phyloP scores from a whole-genome alignment of 2,329 filamentous ascomycete species.

The Dryadomyces quercivorus region DNA sequence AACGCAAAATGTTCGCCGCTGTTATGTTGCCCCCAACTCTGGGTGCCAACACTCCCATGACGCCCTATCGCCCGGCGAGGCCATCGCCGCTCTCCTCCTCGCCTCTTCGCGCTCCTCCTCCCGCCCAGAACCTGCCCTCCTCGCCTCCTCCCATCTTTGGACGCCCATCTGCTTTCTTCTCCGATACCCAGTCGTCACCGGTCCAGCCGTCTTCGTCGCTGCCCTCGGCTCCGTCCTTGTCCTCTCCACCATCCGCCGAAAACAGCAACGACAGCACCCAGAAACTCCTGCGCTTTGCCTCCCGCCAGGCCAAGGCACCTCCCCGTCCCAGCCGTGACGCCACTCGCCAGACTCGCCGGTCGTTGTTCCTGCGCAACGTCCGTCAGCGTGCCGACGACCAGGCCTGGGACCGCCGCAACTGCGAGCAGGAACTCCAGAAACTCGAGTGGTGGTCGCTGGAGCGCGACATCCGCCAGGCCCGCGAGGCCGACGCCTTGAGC shows the following conservation, averaged over 20 bases:
- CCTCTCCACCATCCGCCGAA: background rate
- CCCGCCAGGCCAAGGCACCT: constrained; percentile 47
- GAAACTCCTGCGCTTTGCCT: constrained; percentile 33
- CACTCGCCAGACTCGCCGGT: constrained; percentile 49
- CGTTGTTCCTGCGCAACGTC: constrained; percentile 57
- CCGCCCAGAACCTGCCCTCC: constrained; percentile 11
- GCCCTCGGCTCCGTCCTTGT: background rate
- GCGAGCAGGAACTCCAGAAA: constrained; percentile 43
- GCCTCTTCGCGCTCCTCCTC: constrained; percentile 37
- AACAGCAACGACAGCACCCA: background rate
- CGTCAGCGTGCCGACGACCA: constrained; percentile 47
- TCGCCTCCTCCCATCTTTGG: constrained; percentile 7
- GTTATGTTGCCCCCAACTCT: constrained; percentile 6
- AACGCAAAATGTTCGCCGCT: constrained; percentile 7
- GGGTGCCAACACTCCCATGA: constrained; percentile 11
- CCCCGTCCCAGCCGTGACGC: constrained; percentile 48
- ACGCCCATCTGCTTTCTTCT: background rate
- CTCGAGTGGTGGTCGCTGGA: constrained; percentile 30
- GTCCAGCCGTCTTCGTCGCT: constrained; percentile 17
- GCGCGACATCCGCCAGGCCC: constrained; percentile 24
- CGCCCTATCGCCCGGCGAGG: constrained; percentile 33
- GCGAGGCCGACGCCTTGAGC: constrained; percentile 25
- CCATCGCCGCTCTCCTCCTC: constrained; percentile 49
- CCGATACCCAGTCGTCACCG: constrained; percentile 33
- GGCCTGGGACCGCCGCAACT: constrained; percentile 46